A percentile compares a stretch with the other conserved stretches of the same genome.
phyloP scores from a whole-genome alignment of 345 rosid species.

The Euphorbia tirucalli region DNA sequence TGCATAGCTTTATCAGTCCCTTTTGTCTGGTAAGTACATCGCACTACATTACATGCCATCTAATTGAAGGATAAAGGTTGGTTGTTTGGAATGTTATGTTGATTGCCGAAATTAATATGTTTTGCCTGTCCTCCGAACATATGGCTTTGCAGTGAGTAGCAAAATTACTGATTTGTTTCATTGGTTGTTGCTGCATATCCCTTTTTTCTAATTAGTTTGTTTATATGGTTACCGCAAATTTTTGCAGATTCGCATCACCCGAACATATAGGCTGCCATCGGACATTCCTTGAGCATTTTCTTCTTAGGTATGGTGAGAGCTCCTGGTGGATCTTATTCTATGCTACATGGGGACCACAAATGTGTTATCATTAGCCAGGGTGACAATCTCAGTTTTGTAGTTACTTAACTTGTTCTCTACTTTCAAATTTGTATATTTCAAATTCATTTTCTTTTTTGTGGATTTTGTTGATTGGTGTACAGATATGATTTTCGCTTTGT shows the following conservation, averaged over 20 bases:
- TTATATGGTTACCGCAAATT: background rate
- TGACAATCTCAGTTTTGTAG: background rate
- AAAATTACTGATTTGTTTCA: background rate
- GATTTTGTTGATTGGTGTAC: background rate
- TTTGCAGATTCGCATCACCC: constrained; percentile 67
- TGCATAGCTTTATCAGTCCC: no score
- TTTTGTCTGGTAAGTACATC: no score
- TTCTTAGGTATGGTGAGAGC: background rate
- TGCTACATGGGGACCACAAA: background rate
- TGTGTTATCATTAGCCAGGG: background rate
- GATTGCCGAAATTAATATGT: no score
- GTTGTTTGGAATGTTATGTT: no score
- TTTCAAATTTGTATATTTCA: background rate
- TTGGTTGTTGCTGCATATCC: background rate
- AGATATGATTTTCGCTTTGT: background rate
- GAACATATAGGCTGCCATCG: constrained; percentile 52
- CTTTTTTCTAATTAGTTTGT: background rate
- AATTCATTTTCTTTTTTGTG: background rate
- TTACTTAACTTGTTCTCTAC: background rate
- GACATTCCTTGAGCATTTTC: constrained; percentile 13
- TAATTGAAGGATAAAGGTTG: no score
- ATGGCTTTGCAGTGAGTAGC: background rate
- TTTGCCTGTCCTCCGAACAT: no score
- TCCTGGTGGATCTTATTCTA: background rate
- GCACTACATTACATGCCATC: no score